Evolutionary conservation across 495 filamentous ascomycete species (phyloP).

Genomic region (Sordaria brevicollis): DNA sequence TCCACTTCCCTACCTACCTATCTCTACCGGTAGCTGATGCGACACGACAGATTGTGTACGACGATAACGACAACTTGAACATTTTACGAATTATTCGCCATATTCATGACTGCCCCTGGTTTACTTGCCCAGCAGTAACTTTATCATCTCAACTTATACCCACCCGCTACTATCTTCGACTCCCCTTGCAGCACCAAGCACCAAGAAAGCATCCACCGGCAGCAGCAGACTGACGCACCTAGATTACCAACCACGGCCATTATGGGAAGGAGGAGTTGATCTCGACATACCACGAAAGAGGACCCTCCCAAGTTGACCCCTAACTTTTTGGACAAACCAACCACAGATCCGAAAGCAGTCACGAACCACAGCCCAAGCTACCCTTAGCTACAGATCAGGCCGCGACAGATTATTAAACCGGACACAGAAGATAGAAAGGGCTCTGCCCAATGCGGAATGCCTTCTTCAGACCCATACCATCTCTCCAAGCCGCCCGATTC

Average conservation of each 20-base stretch:
- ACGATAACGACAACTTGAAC: background rate
- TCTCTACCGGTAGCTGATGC: too few relatives aligned
- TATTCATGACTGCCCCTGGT: background rate
- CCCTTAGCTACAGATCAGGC: background rate
- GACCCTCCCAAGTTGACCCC: background rate
- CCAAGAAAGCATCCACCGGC: background rate
- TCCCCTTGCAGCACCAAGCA: background rate
- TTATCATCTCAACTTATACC: background rate
- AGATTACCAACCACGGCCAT: background rate
- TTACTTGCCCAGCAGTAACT: background rate
- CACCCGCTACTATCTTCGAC: background rate
- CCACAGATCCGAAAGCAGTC: background rate
- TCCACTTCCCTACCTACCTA: too few relatives aligned
- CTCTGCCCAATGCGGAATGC: slow-evolving; percentile 39
- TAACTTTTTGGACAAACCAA: background rate
- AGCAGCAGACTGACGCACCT: background rate
- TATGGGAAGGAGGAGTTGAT: background rate
- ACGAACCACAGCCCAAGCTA: background rate
- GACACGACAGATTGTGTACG: background rate
- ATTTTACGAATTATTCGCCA: background rate
- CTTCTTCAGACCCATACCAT: slow-evolving; percentile 38
- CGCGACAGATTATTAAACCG: background rate
- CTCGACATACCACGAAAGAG: background rate
- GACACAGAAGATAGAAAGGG: too few relatives aligned
- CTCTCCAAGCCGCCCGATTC: slow-evolving; percentile 42